Evolutionary conservation across 306 rosid genomes (phyloP), one percentile per base, ranked within the genome.

Genomic region (Potentilla sterilis): DNA sequence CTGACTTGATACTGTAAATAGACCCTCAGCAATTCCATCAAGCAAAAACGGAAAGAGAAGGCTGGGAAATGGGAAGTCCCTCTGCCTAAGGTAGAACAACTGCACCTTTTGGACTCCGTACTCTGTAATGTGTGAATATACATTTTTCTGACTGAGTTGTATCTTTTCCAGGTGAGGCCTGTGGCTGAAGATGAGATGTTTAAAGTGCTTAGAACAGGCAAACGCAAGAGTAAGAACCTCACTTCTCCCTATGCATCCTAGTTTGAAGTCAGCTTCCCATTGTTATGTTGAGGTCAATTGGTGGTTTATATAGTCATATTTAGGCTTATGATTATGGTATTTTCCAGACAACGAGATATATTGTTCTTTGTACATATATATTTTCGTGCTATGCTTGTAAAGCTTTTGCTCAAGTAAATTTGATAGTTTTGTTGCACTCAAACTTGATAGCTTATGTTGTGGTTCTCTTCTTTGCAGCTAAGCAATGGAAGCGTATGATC

Each of bases 1-100:
- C 85, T 78, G 61, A 73, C 59, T 0, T 54, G 48, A 59, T 70
- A 63, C 57, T 78, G 67, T 54, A 46, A 59, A 67, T 76, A 94
- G 98, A 86, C 89, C 81, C 96, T 94, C 22, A 94, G 96, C 86
- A 91, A 94, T 78, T 91, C 98, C 21, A 79, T 94, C 70, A 91
- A 94, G 96, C 97, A 91, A 82, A 94, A 94, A 81, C 82, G 97
- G 82, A 94, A 94, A 77, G 98, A 94, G 85, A 94, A 88, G 76
- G 97, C 98, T 75, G 98, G 98, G 51, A 94, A 91, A 80, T 94
- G 98, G 96, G 98, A 91, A 82, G 98, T 94, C 19, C 98, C 98
- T 71, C 84, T 94, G 35, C 97, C 98, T 34, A 91, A 94, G 94
- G 98, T 89, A 78, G 79, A 75, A 57, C 19, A 32, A 22, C 0